A percentile compares a stretch with the other conserved stretches of the same genome.
phyloP scores from a whole-genome alignment of 192 early-diverging fungal species.

The Coemansia sp. region DNA sequence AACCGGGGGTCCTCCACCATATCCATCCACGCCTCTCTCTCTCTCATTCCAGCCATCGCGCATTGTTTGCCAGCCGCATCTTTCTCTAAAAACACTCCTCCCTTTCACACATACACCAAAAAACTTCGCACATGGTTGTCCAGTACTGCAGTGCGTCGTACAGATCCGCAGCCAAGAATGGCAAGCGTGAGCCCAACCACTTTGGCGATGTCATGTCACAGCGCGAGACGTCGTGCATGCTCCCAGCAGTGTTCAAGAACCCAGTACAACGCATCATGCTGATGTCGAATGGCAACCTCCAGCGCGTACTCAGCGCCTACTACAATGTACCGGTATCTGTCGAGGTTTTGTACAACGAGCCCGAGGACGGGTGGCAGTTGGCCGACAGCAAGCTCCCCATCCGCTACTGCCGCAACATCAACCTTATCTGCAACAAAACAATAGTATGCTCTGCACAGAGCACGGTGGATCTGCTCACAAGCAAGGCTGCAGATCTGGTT shows the following conservation, averaged over 20 bases:
- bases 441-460: slow-evolving; percentile 50
- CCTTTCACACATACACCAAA: too few relatives aligned
- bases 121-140: slow-evolving; percentile 30
- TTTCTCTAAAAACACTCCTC: not conserved
- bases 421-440: slow-evolving; percentile 49
- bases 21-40: not conserved
- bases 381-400: slow-evolving; percentile 29
- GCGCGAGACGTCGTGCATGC: slow-evolving; percentile 56
- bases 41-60: not conserved
- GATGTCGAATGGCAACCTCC: slow-evolving; percentile 56
- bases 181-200: slow-evolving; percentile 48
- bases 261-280: slow-evolving; percentile 57
- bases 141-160: slow-evolving; percentile 30
- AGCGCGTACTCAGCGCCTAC: slow-evolving; percentile 56
- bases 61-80: not conserved
- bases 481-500: slow-evolving; percentile 46
- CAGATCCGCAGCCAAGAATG: slow-evolving; percentile 15
- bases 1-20: not conserved
- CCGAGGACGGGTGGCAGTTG: slow-evolving; percentile 11
- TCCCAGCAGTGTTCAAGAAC: slow-evolving; percentile 45
- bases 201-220: slow-evolving; percentile 56
- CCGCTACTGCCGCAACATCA: slow-evolving; percentile 47
- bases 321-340: slow-evolving; percentile 56
- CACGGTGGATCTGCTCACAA: slow-evolving; percentile 43
- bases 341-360: slow-evolving; percentile 48